A percentile compares a stretch with the other conserved stretches of the same genome.
Conservation (phyloP, 2,329 filamentous ascomycete species). For the Phaeoacremonium minimum region DNA sequence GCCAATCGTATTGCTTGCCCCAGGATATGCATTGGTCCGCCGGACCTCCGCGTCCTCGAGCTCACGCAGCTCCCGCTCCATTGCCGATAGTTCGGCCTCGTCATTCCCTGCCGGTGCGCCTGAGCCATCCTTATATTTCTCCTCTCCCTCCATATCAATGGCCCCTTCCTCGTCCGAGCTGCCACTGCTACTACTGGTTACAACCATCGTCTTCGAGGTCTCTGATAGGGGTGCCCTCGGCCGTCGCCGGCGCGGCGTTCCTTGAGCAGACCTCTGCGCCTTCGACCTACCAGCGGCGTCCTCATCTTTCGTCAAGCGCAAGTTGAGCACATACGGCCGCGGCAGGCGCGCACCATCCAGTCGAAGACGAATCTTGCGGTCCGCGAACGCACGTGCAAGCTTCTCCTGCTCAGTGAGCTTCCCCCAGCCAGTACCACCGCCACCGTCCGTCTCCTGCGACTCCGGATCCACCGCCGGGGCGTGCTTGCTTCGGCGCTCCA, state of each 20-base stretch:
- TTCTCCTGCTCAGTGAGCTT: conserved; percentile 35
- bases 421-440: background rate
- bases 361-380: conserved; percentile 51
- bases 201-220: background rate
- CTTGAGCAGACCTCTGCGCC: conserved; percentile 2
- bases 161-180: background rate
- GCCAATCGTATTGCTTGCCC: conserved; percentile 60
- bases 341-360: conserved; percentile 52
- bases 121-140: conserved; percentile 14
- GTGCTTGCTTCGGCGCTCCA: conserved; percentile 33
- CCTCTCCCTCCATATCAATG: too few species aligned
- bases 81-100: conserved; percentile 20
- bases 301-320: conserved; percentile 40
- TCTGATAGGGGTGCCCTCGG: background rate
- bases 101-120: conserved; percentile 9
- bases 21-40: conserved; percentile 60
- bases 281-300: conserved; percentile 8
- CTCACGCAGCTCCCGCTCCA: conserved; percentile 36
- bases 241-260: conserved; percentile 1
- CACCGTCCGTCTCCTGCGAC: conserved; percentile 11
- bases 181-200: conserved; percentile 14
- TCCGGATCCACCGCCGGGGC: conserved; percentile 13
- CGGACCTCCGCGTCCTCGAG: conserved; percentile 50
- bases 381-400: conserved; percentile 45
- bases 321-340: conserved; percentile 44